A percentile compares a stretch with the other conserved stretches of the same genome.
phyloP scores from a whole-genome alignment of 257 asterid genomes.

The Phtheirospermum japonicum region DNA sequence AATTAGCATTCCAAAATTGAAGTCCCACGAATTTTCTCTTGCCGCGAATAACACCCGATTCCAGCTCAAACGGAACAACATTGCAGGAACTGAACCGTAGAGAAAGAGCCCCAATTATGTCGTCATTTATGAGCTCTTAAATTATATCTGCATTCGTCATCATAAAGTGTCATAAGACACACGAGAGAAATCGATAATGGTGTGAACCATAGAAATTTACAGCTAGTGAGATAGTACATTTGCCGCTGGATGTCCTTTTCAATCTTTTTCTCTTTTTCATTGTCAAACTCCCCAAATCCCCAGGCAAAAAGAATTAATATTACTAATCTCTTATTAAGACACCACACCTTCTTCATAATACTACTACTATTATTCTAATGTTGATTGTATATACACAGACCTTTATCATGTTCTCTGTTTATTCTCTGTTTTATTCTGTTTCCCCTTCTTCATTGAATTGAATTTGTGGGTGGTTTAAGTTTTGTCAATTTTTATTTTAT shows the following conservation, averaged over 20 bases:
- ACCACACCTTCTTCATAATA: conserved; percentile 18
- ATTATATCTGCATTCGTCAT: too few relatives aligned
- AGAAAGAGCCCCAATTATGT: neutral
- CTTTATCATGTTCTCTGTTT: neutral
- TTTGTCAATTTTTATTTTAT: too few relatives aligned
- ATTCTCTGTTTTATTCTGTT: conserved; percentile 6
- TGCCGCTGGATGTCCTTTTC: conserved; percentile 2
- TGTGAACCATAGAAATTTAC: neutral
- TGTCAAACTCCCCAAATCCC: conserved; percentile 9
- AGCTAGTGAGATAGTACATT: conserved; percentile 22
- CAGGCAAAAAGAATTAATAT: neutral
- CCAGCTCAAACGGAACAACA: conserved; percentile 4
- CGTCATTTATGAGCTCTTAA: too few relatives aligned
- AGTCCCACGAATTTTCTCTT: neutral
- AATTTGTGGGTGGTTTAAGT: too few relatives aligned
- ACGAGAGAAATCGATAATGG: neutral
- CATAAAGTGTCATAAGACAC: neutral
- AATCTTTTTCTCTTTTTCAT: neutral
- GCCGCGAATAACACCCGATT: neutral
- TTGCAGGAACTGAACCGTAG: conserved; percentile 12
- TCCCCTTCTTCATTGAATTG: neutral
- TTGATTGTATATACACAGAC: neutral
- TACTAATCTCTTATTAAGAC: conserved; percentile 9
- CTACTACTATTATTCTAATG: conserved; percentile 2
- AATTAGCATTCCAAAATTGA: neutral